Percentiles rank a stretch among this genome's conserved stretches.
phyloP scores from a whole-genome alignment of 345 rosid species.

The Syzygium jambos region DNA sequence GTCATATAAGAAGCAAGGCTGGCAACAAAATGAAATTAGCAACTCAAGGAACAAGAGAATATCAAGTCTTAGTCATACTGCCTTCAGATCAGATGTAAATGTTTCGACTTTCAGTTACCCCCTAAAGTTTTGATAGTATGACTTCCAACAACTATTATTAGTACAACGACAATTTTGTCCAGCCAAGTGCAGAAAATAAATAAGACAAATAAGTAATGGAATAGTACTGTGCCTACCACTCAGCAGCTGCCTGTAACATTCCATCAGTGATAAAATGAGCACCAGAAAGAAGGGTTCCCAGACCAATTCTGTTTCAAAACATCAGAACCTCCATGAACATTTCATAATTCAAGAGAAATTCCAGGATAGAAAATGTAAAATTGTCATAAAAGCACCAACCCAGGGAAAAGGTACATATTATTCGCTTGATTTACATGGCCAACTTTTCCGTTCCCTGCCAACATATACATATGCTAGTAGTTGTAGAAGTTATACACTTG shows the following conservation, averaged over 20 bases:
- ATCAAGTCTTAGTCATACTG: neutral
- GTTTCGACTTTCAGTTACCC: neutral
- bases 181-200: neutral
- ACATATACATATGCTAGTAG: neutral
- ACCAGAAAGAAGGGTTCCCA: constrained; percentile 83
- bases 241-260: constrained; percentile 90
- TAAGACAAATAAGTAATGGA: neutral
- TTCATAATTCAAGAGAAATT: neutral
- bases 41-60: neutral
- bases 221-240: constrained; percentile 44
- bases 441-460: constrained; percentile 73
- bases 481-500: neutral
- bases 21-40: constrained; percentile 11
- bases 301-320: constrained; percentile 57
- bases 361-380: neutral
- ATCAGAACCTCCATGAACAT: neutral
- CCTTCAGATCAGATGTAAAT: neutral
- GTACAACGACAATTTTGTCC: neutral
- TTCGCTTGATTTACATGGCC: constrained; percentile 98
- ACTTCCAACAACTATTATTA: neutral
- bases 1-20: constrained; percentile 98
- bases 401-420: constrained; percentile 98
- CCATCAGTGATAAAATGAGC: constrained; percentile 74
- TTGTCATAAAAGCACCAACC: constrained; percentile 34
- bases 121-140: neutral